Evolutionary conservation across 2,329 filamentous ascomycete genomes (phyloP).

Genomic region (Thielaviopsis ethacetica): DNA sequence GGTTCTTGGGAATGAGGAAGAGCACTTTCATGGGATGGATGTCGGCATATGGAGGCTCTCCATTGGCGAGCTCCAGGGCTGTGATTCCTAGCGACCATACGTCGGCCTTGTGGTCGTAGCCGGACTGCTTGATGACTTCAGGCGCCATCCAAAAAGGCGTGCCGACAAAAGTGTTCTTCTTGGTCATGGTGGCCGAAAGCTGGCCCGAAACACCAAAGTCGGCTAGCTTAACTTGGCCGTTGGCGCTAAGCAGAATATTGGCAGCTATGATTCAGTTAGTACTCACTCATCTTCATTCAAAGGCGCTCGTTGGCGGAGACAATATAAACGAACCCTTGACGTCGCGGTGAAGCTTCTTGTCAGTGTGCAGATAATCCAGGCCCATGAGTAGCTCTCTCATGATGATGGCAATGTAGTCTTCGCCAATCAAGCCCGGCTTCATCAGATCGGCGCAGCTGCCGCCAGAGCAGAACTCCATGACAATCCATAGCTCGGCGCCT

Average conservation of each 20-base stretch:
- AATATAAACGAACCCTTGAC: constrained; percentile 48
- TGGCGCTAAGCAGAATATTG: constrained; percentile 74
- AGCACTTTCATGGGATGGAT: constrained; percentile 90
- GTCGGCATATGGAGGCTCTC: constrained; percentile 73
- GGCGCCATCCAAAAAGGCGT: constrained; percentile 97
- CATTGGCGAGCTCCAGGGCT: constrained; percentile 74
- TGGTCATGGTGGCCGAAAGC: constrained; percentile 91
- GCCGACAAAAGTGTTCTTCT: constrained; percentile 92
- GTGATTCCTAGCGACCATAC: constrained; percentile 90
- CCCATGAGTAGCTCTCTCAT: constrained; percentile 81
- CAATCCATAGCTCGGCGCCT: constrained; percentile 95
- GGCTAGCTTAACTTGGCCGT: constrained; percentile 83
- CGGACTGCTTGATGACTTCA: constrained; percentile 79
- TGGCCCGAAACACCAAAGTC: constrained; percentile 97
- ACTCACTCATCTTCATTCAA: too few species aligned
- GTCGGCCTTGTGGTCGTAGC: constrained; percentile 78
- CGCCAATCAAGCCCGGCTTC: constrained; percentile 79
- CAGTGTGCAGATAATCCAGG: constrained; percentile 80
- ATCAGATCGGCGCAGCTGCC: constrained; percentile 92
- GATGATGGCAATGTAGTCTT: constrained; percentile 84
- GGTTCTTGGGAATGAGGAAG: constrained; percentile 78
- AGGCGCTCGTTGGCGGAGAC: constrained; percentile 57
- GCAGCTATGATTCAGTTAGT: constrained; percentile 36
- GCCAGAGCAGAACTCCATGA: constrained; percentile 94
- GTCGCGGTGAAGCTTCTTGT: constrained; percentile 91